These are phyloP conservation scores for Dianthus caryophyllus DNA, from an alignment of 148 eudicot species.

Conservation along the genomic window DNA sequence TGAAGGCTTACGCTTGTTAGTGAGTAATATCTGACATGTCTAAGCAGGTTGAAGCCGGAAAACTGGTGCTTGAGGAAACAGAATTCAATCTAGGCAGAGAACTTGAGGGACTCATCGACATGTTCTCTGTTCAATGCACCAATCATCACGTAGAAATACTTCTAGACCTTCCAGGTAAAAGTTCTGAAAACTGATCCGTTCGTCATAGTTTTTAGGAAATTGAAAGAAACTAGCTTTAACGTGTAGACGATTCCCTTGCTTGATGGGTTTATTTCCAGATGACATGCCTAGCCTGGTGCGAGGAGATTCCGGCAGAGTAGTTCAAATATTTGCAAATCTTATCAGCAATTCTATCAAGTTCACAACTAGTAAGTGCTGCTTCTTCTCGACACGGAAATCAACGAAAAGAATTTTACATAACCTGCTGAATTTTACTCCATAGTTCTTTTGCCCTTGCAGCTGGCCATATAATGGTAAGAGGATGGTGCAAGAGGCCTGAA, in stretches of 20 bases:
- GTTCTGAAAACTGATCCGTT: neutral
- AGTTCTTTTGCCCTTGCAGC: conserved; percentile 41
- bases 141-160: conserved; percentile 85
- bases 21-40: neutral
- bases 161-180: conserved; percentile 81
- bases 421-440: neutral
- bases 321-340: conserved; percentile 92
- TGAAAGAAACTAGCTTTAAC: no score
- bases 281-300: conserved; percentile 84
- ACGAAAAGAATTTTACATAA: neutral
- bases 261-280: conserved; percentile 40
- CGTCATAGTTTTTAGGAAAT: neutral
- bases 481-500: conserved; percentile 73
- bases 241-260: neutral
- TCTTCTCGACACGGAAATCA: neutral
- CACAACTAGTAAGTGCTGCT: conserved; percentile 57
- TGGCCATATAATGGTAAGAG: conserved; percentile 79
- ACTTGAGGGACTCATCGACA: conserved; percentile 93
- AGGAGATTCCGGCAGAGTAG: conserved; percentile 92
- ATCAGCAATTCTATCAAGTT: conserved; percentile 96
- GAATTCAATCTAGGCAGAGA: conserved; percentile 89
- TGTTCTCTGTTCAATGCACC: conserved; percentile 93
- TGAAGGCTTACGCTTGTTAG: neutral
- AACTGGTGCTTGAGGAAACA: conserved; percentile 78
- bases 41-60: conserved; percentile 90